Conservation (phyloP, 305 asterid species). For the Euphrasia arctica region DNA sequence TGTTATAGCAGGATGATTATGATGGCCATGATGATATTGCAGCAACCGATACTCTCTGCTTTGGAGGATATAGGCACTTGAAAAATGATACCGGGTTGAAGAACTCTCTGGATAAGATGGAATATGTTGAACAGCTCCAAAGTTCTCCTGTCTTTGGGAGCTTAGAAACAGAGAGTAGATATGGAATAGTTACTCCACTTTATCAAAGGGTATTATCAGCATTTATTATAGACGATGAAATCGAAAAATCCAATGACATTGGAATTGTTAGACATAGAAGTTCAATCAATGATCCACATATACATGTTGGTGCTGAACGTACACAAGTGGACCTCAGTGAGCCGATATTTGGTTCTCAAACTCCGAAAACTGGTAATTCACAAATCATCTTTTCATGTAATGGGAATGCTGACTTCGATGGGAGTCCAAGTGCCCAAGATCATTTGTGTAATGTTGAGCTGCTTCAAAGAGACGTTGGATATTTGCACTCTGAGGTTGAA, state of each 20-base stretch:
- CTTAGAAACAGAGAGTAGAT: conserved; percentile 40
- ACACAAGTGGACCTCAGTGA: conserved; percentile 53
- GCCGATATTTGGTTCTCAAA: conserved; percentile 48
- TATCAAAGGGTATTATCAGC: conserved; percentile 89
- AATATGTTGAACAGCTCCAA: conserved; percentile 42
- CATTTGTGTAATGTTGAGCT: conserved; percentile 53
- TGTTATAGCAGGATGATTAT: conserved; percentile 40
- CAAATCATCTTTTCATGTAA: conserved; percentile 50
- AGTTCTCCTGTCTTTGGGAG: conserved; percentile 38
- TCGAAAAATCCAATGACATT: conserved; percentile 71
- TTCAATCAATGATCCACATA: conserved; percentile 49
- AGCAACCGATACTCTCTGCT: conserved; percentile 40
- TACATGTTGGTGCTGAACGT: conserved; percentile 43
- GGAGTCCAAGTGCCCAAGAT: conserved; percentile 40
- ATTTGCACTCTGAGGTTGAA: conserved; percentile 71
- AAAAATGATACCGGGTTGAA: conserved; percentile 37
- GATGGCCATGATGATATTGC: conserved; percentile 43
- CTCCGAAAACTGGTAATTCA: conserved; percentile 40
- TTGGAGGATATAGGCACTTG: conserved; percentile 42
- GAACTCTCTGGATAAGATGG: conserved; percentile 37
- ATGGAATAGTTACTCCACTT: conserved; percentile 55
- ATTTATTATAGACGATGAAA: conserved; percentile 71
- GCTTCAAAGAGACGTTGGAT: conserved; percentile 53
- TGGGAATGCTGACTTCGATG: conserved; percentile 47
- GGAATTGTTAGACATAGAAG: conserved; percentile 49